Percentiles rank a stretch among this genome's conserved stretches.
Evolutionary conservation across 164 flowering plant species (phyloP).

Genomic region (Vitis rupestris): DNA sequence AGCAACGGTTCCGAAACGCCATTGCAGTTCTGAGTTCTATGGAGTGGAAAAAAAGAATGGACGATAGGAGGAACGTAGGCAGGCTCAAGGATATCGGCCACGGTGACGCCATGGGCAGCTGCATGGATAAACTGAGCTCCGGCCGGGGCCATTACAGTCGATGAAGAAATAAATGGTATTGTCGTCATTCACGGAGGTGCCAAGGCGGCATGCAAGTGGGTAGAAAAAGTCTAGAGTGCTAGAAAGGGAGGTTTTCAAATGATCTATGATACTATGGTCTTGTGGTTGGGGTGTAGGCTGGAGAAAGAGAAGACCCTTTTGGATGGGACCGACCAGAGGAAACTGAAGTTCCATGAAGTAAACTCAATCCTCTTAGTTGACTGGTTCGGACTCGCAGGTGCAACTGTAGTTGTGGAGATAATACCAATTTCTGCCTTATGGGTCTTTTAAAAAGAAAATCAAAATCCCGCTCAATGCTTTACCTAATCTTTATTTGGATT

Average conservation of each 20-base stretch:
- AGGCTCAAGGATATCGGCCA: conserved; percentile 38
- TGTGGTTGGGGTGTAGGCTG: conserved; percentile 12
- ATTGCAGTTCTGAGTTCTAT: conserved; percentile 21
- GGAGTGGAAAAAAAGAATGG: conserved; percentile 28
- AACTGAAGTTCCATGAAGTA: conserved; percentile 41
- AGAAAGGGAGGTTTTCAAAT: conserved; percentile 37
- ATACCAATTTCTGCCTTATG: too few species aligned
- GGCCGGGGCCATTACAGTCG: conserved; percentile 26
- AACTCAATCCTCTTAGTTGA: conserved; percentile 7
- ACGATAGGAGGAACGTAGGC: conserved; percentile 25
- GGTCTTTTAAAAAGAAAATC: too few species aligned
- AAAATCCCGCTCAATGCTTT: too few species aligned
- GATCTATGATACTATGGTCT: background rate
- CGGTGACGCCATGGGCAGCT: conserved; percentile 16
- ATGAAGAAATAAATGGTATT: conserved; percentile 22
- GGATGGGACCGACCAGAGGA: conserved; percentile 21
- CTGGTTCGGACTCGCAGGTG: background rate
- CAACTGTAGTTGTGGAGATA: conserved; percentile 8
- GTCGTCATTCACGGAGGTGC: conserved; percentile 3
- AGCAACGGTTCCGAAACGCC: conserved; percentile 32
- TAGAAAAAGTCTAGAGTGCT: conserved; percentile 25
- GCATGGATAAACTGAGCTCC: conserved; percentile 56
- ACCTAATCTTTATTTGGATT: too few species aligned
- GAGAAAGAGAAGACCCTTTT: conserved; percentile 49
- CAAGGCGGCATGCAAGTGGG: conserved; percentile 47